These are phyloP conservation scores for Hibiscus tridactylites DNA, from an alignment of 345 rosid species.

Conservation along the genomic window DNA sequence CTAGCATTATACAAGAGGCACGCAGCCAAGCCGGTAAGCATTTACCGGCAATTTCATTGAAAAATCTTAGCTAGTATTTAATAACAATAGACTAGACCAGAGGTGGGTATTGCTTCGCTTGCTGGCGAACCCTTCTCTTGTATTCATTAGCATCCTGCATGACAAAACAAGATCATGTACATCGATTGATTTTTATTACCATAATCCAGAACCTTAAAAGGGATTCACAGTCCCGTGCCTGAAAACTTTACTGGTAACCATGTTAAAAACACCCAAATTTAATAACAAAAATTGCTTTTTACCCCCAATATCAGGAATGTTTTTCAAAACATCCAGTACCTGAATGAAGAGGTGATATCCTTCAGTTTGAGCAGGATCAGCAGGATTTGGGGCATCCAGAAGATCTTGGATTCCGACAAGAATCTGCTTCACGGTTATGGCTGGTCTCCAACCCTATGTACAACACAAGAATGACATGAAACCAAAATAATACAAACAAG, in stretches of 20 bases:
- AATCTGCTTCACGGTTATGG: no score
- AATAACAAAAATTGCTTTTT: not conserved
- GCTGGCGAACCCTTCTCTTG: slow-evolving; percentile 79
- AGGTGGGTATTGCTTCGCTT: slow-evolving; percentile 85
- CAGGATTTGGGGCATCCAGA: no score
- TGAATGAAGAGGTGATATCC: slow-evolving; percentile 62
- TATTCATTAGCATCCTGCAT: slow-evolving; percentile 71
- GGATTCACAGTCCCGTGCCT: no score
- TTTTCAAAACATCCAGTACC: slow-evolving; percentile 25
- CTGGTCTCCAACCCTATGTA: slow-evolving; percentile 32
- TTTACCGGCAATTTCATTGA: slow-evolving; percentile 6
- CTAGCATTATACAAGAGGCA: slow-evolving; percentile 21
- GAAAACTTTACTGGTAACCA: no score
- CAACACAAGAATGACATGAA: not conserved
- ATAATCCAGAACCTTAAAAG: not conserved
- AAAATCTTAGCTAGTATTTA: not conserved
- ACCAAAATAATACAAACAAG: not conserved
- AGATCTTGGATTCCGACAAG: no score
- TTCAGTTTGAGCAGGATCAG: no score
- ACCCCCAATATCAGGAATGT: not conserved
- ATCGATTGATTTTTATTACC: not conserved
- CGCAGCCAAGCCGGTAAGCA: not conserved
- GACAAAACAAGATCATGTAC: not conserved
- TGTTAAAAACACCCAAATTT: not conserved
- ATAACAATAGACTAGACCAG: slow-evolving; percentile 36